phyloP scores from a whole-genome alignment of 139 green algal genomes.

The Diplosphaera chodatii region DNA sequence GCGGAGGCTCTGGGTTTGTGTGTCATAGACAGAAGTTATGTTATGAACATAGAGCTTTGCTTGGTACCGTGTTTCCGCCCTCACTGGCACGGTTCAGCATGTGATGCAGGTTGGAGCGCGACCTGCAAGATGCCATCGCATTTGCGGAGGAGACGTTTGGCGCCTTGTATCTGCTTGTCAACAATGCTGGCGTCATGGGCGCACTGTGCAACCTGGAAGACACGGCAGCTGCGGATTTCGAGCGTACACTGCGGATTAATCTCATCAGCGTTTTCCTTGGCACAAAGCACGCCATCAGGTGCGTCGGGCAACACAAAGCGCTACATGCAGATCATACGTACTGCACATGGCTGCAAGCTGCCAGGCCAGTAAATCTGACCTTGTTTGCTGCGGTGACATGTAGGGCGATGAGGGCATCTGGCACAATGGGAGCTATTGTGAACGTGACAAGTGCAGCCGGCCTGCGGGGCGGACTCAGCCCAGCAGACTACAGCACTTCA shows the following conservation, averaged over 20 bases:
- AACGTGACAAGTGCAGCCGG: background rate
- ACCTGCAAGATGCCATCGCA: background rate
- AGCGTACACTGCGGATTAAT: background rate
- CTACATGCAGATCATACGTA: too few relatives aligned
- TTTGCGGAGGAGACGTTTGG: background rate
- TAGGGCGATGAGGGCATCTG: background rate
- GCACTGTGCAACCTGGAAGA: background rate
- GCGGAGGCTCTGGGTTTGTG: too few relatives aligned
- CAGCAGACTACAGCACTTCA: background rate
- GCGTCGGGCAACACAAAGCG: background rate
- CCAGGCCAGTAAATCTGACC: too few relatives aligned
- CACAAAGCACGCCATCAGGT: background rate
- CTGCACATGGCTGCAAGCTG: too few relatives aligned
- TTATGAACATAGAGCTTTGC: too few relatives aligned
- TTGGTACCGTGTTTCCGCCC: too few relatives aligned
- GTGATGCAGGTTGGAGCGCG: background rate
- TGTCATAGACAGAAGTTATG: too few relatives aligned
- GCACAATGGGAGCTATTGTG: background rate
- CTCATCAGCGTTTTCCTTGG: constrained; percentile 1
- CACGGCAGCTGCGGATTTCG: background rate
- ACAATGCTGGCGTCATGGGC: constrained; percentile 1
- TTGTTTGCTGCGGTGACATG: too few relatives aligned
- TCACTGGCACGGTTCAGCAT: too few relatives aligned
- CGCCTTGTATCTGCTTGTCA: background rate
- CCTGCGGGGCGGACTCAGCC: background rate